Percentiles rank a stretch among this genome's conserved stretches.
Conservation (phyloP, 176 grass and related monocot species). For the Zoysia pacifica region DNA sequence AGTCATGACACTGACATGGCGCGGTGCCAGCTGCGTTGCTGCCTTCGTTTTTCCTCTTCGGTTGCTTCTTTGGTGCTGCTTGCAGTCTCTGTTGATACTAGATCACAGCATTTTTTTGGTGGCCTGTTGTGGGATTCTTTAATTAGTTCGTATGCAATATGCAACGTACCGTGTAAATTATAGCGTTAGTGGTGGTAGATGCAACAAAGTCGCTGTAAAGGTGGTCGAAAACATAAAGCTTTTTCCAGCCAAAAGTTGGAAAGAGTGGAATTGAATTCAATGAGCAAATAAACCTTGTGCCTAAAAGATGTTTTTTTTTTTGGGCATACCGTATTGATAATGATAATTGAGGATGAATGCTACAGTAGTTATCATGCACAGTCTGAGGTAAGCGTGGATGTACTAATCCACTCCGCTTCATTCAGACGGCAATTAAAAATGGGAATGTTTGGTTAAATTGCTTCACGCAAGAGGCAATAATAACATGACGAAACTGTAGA, state of each 20-base stretch:
- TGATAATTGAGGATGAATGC: not conserved
- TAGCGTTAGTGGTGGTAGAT: not conserved
- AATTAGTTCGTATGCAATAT: not conserved
- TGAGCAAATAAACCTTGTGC: not conserved
- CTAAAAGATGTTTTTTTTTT: not conserved
- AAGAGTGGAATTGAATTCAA: not conserved
- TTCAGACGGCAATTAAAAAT: not conserved
- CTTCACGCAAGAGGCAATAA: slow-evolving; percentile 21
- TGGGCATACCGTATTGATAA: not conserved
- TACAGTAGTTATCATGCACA: not conserved
- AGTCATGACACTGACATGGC: slow-evolving; percentile 20
- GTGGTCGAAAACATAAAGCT: not conserved
- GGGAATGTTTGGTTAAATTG: not conserved
- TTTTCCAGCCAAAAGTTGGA: slow-evolving; percentile 11
- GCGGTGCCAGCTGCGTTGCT: not conserved
- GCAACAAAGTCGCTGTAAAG: not conserved
- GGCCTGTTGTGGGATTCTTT: not conserved
- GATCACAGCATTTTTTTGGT: slow-evolving; percentile 6
- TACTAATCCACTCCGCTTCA: not conserved
- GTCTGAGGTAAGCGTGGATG: not conserved
- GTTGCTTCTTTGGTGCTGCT: not conserved
- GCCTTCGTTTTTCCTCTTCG: not conserved
- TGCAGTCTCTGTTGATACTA: not conserved
- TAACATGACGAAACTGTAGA: not conserved
- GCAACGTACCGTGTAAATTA: slow-evolving; percentile 34